These are phyloP conservation scores for Glomus cerebriforme DNA, from an alignment of 192 early-diverging fungal genomes.

Conservation along the genomic window DNA sequence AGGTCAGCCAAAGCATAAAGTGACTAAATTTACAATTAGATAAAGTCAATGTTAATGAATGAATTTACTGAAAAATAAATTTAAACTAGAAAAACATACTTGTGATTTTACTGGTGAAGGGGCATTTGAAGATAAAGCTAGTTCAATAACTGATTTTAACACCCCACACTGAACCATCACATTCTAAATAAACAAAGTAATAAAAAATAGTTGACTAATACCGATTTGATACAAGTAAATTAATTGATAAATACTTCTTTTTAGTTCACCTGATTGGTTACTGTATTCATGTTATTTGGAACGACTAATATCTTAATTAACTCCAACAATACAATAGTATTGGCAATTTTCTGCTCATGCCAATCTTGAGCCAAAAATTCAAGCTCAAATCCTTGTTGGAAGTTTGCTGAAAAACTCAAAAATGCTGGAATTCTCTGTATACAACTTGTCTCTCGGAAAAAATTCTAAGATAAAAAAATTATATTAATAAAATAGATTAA, in stretches of 20 bases:
- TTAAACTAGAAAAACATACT: constrained; percentile 24
- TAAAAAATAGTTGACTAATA: background rate
- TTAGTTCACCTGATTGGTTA: constrained; percentile 72
- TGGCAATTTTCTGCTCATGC: constrained; percentile 82
- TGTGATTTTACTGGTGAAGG: constrained; percentile 78
- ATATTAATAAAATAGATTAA: background rate
- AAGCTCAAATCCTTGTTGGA: constrained; percentile 47
- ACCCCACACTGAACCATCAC: constrained; percentile 85
- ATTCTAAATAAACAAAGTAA: constrained; percentile 44
- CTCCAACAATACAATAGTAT: constrained; percentile 86
- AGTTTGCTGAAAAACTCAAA: constrained; percentile 54
- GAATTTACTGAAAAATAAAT: background rate
- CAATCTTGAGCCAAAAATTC: constrained; percentile 58
- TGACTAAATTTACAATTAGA: constrained; percentile 41
- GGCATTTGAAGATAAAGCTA: constrained; percentile 73
- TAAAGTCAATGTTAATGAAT: background rate
- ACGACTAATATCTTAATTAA: constrained; percentile 88
- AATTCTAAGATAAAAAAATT: constrained; percentile 57
- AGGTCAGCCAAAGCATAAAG: constrained; percentile 86
- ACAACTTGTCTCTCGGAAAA: constrained; percentile 95
- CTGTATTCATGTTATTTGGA: constrained; percentile 85
- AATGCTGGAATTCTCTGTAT: constrained; percentile 86
- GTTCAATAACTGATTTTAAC: constrained; percentile 76
- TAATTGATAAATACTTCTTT: background rate
- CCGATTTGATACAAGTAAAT: background rate